Evolutionary conservation across 345 rosid species (phyloP), one percentile per base, ranked within the genome.

Genomic region (Melaleuca quinquenervia): DNA sequence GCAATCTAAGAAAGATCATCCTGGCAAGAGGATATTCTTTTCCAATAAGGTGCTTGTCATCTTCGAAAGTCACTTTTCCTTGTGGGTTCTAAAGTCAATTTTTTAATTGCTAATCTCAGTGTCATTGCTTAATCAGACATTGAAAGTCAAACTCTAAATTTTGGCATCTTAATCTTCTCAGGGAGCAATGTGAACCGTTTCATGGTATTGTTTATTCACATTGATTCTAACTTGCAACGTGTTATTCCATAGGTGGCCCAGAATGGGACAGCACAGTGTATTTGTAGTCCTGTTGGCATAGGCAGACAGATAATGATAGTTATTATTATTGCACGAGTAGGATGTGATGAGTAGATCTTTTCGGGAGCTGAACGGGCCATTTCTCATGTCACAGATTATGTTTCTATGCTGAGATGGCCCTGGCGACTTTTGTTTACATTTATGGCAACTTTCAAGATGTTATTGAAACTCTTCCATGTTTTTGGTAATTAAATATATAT

Each of bases 21-120:
- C 96, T 53, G 89, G 83, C 5, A 92, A 91, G 88, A 92, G 99
- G 82, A 93, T 96, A 11, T 93, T 98, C 91, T 98, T 98, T 89
- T 87, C 94, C 87, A 98, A 98, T 87, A 88, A 95, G 98, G 99
- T 96, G 89, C 52, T 22, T 36, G 62, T 27, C 75, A 82, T 50
- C 36, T 15, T 27, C 52, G 24, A 82, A 14, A 52, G 80, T 70
- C 41, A 24, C 80, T 70, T 16, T n/a, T 55, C 44, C 24, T 52
- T 52, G 12, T 44, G 36, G 41, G 27, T 13, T 54, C 16, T 41
- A 21, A 44, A 29, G 11, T 54, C 13, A 41, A 48, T 56, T 32
- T 27, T 53, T 44, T 78, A 55, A 52, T 82, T 52, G 53, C 29
- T 64, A 44, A 74, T 56, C 80, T 70, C 48, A 21, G 48, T 32